These are phyloP conservation scores for Xeromyces bisporus DNA, from an alignment of 495 filamentous ascomycete species.

Conservation along the genomic window DNA sequence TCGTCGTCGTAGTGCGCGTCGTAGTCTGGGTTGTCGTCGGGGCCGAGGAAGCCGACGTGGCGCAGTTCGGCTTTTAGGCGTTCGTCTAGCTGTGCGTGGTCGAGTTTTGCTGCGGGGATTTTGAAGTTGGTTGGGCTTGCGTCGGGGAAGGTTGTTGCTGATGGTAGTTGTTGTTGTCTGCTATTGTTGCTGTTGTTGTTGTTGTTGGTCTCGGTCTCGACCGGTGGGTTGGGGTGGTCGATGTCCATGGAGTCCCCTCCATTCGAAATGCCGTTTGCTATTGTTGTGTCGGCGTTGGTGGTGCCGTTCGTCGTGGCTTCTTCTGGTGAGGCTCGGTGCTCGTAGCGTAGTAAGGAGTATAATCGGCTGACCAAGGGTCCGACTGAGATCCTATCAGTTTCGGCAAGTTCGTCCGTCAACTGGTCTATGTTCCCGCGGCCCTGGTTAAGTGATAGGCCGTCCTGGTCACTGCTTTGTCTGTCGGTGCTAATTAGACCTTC, in stretches of 20 bases:
- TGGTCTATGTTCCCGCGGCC: constrained; percentile 68
- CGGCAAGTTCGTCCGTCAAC: constrained; percentile 66
- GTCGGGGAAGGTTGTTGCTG: constrained; percentile 64
- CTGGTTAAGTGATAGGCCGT: constrained; percentile 61
- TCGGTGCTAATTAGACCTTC: constrained; percentile 63
- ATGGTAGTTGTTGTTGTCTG: too few relatives aligned
- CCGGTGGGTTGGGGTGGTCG: constrained; percentile 23
- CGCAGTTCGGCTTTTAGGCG: constrained; percentile 79
- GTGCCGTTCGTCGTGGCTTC: constrained; percentile 42
- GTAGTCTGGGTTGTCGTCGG: constrained; percentile 55
- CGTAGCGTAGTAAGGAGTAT: constrained; percentile 65
- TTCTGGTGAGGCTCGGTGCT: constrained; percentile 46
- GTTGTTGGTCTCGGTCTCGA: constrained; percentile 29
- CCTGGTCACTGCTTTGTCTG: constrained; percentile 34
- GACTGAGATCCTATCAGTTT: constrained; percentile 80
- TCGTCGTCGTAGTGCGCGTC: constrained; percentile 89
- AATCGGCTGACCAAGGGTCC: constrained; percentile 76
- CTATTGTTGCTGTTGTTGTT: too few relatives aligned
- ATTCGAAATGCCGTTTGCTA: constrained; percentile 25
- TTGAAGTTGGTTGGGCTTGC: constrained; percentile 44
- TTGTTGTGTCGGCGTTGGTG: constrained; percentile 33
- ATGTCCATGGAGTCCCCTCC: constrained; percentile 41
- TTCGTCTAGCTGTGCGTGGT: constrained; percentile 73
- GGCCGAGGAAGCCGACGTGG: constrained; percentile 76
- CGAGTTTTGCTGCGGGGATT: constrained; percentile 43